Evolutionary conservation across 805 yeast species (phyloP).

Genomic region (Vanderwaltozyma yarrowii): DNA sequence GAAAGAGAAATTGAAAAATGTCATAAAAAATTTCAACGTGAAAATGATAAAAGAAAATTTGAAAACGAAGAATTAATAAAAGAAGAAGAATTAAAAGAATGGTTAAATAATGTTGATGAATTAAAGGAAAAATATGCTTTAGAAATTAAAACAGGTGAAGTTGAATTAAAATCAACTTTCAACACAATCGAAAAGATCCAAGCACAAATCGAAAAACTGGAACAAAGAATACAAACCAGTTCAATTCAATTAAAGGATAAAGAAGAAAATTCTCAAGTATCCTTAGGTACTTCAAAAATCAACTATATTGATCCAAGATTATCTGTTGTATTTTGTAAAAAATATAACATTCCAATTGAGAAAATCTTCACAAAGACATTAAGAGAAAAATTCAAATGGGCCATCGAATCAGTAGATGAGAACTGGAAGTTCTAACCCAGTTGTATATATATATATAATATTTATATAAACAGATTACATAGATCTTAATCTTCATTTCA

Average conservation of each 20-base stretch:
- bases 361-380: conserved; percentile 84
- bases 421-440: conserved; percentile 64
- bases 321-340: conserved; percentile 81
- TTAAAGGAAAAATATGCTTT: conserved; percentile 38
- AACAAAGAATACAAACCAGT: conserved; percentile 58
- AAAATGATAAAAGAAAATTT: conserved; percentile 59
- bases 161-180: conserved; percentile 42
- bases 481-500: too few relatives aligned
- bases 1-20: conserved; percentile 58
- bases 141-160: conserved; percentile 51
- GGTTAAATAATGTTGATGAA: conserved; percentile 46
- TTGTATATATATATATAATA: too few relatives aligned
- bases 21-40: conserved; percentile 57
- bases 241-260: conserved; percentile 75
- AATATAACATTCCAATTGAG: conserved; percentile 81
- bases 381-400: conserved; percentile 92
- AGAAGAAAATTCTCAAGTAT: conserved; percentile 89
- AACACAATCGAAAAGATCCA: conserved; percentile 57
- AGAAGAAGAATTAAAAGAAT: conserved; percentile 47
- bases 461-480: too few relatives aligned
- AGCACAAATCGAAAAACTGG: conserved; percentile 60
- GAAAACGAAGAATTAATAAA: conserved; percentile 47
- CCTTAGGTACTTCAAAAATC: conserved; percentile 85
- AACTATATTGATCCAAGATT: conserved; percentile 93
- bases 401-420: conserved; percentile 81